Evolutionary conservation across 768 basidiomycete species (phyloP).

Genomic region (Antrodiella citrinella): DNA sequence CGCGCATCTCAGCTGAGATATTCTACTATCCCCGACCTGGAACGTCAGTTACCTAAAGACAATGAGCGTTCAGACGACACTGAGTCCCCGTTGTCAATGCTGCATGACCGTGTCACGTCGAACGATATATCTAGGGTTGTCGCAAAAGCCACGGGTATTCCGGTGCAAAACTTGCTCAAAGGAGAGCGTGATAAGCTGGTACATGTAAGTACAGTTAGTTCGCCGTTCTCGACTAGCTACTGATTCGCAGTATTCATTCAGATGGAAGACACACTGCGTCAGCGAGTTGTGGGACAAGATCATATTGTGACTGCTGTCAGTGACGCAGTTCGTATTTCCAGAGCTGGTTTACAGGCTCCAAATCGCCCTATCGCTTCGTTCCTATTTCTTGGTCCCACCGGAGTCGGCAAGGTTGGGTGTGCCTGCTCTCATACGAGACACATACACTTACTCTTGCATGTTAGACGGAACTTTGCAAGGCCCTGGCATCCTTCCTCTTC

Average conservation of each 20-base stretch:
- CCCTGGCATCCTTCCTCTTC: conserved; percentile 82
- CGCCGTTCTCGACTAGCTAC: not conserved
- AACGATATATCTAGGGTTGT: conserved; percentile 85
- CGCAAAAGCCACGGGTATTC: conserved; percentile 84
- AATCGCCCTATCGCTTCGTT: conserved; percentile 89
- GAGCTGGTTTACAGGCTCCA: conserved; percentile 84
- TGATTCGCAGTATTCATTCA: conserved; percentile 28
- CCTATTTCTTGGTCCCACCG: conserved; percentile 84
- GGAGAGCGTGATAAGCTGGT: conserved; percentile 88
- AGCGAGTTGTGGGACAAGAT: conserved; percentile 85
- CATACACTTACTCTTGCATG: conserved; percentile 2
- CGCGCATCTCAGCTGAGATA: conserved; percentile 77
- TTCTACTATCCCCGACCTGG: conserved; percentile 76
- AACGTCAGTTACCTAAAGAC: conserved; percentile 57
- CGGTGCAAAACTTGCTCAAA: conserved; percentile 80
- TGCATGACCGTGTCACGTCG: conserved; percentile 84
- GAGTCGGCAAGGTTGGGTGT: conserved; percentile 64
- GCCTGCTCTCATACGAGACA: not conserved
- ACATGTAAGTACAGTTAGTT: conserved; percentile 45
- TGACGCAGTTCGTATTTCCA: conserved; percentile 87
- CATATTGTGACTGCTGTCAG: conserved; percentile 80
- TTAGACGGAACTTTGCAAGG: conserved; percentile 85
- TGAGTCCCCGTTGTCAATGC: conserved; percentile 48
- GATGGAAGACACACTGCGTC: conserved; percentile 80
- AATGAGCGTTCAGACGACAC: conserved; percentile 32